Evolutionary conservation across 208 protist genomes (phyloP), one percentile per base, ranked within the genome.

Genomic region (Leishmania tropica): DNA sequence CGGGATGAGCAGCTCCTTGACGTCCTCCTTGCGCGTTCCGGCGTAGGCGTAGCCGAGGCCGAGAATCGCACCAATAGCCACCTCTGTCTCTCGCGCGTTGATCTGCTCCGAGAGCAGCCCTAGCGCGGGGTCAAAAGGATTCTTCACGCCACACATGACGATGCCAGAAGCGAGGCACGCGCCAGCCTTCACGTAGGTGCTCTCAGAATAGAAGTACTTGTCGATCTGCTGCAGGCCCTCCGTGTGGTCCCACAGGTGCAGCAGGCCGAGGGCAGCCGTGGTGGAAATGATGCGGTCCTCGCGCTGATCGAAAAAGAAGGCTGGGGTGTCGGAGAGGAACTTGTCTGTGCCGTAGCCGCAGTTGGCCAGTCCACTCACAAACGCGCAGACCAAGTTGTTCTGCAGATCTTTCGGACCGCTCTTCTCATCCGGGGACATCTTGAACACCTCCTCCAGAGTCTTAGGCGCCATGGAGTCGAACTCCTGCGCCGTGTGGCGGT

Each of bases 201-300:
- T 98, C 54, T 96, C 92, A 17, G 94, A 97, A 83, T 99, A 97
- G 40, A 99, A 83, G 88, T 97, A 99, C 85, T 98, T 99, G 90
- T 99, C 95, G 54, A 99, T 94, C 85, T 98, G 91, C 79, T 94
- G 98, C 2, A 99, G 88, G 58, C 99, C 99, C 56, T 96, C 95
- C 28, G 98, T 98, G 74, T 99, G 92, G 86, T 99, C 99, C 99
- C 99, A 99, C 64, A 99, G 85, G 72, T 99, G 89, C 53, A 99
- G 90, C 83, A 99, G 87, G 51, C 99, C 99, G 17, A 99, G 90
- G 21, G 98, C 98, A 0, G 99, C 99, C 8, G 97, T 98, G 35
- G 99, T 99, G 54, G 93, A 96, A 64, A 99, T 98, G 85, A 99
- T 97, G 79, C 94, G 96, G 76, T 99, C 95, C 76, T 99, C 99